phyloP scores from a whole-genome alignment of 169 alveolate genomes.

The Plasmodium relictum region DNA sequence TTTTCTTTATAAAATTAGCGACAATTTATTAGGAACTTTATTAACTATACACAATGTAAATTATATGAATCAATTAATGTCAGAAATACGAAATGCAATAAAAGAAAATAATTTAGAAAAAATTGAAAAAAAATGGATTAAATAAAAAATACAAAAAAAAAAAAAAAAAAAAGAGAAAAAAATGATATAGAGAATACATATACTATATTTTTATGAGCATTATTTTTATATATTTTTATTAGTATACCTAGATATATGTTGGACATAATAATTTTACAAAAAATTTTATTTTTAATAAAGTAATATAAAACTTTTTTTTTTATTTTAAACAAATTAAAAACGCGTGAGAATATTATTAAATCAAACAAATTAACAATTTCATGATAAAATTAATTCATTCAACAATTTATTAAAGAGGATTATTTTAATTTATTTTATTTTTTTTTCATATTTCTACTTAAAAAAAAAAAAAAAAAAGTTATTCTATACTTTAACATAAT shows the following conservation, averaged over 20 bases:
- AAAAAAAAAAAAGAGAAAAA: background rate
- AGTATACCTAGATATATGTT: background rate
- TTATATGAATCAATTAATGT: constrained; percentile 91
- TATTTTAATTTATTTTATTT: background rate
- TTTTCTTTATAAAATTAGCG: constrained; percentile 79
- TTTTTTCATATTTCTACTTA: too few species aligned
- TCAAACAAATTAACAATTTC: too few species aligned
- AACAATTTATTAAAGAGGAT: background rate
- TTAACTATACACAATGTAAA: constrained; percentile 94
- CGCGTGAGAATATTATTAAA: too few species aligned
- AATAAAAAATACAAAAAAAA: background rate
- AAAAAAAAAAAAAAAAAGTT: background rate
- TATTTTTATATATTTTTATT: background rate
- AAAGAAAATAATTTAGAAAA: constrained; percentile 7
- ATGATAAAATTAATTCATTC: too few species aligned
- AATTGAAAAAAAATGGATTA: constrained; percentile 27
- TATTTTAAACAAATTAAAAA: too few species aligned
- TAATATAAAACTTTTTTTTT: too few species aligned
- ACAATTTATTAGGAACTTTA: constrained; percentile 91
- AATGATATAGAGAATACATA: background rate
- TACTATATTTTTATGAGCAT: background rate
- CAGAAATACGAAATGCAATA: constrained; percentile 22
- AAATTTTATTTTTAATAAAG: too few species aligned
- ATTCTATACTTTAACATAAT: constrained; percentile 24
- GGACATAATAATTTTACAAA: background rate